Percentiles rank a stretch among this genome's conserved stretches.
Evolutionary conservation across 176 grass and related monocot genomes (phyloP).

Genomic region (Puya raimondii): DNA sequence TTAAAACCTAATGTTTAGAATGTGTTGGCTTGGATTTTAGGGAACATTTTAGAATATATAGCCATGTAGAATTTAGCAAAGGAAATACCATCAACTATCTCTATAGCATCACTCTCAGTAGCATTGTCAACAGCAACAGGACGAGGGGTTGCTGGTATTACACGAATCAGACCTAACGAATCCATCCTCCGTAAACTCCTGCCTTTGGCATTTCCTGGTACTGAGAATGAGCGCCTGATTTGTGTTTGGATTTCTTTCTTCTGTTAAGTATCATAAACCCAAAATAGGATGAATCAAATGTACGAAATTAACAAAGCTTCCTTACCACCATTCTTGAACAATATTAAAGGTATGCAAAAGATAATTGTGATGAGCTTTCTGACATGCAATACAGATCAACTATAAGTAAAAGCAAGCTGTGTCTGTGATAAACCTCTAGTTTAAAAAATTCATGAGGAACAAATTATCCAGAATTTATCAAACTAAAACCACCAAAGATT

Average conservation of each 20-base stretch:
- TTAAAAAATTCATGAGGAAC: too few relatives aligned
- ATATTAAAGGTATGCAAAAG: background rate
- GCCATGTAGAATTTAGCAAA: conserved; percentile 11
- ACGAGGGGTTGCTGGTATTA: conserved; percentile 74
- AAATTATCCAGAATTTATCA: too few relatives aligned
- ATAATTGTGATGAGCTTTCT: background rate
- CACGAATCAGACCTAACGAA: conserved; percentile 76
- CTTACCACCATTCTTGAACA: background rate
- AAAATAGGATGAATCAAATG: background rate
- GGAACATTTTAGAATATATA: background rate
- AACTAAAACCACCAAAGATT: too few relatives aligned
- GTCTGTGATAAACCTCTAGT: too few relatives aligned
- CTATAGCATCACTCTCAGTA: conserved; percentile 35
- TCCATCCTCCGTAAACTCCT: conserved; percentile 63
- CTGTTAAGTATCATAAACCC: conserved; percentile 13
- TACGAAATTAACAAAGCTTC: background rate
- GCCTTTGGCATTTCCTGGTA: conserved; percentile 76
- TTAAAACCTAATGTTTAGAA: background rate
- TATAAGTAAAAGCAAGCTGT: too few relatives aligned
- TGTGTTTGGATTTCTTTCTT: conserved; percentile 51
- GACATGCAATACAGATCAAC: too few relatives aligned
- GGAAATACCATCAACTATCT: conserved; percentile 44
- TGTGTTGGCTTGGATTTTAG: background rate
- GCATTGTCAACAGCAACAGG: conserved; percentile 30
- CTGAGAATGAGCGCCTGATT: conserved; percentile 85